Base-by-base conservation (phyloP, 805 yeast species). In the Debaryomyces maramus region DNA sequence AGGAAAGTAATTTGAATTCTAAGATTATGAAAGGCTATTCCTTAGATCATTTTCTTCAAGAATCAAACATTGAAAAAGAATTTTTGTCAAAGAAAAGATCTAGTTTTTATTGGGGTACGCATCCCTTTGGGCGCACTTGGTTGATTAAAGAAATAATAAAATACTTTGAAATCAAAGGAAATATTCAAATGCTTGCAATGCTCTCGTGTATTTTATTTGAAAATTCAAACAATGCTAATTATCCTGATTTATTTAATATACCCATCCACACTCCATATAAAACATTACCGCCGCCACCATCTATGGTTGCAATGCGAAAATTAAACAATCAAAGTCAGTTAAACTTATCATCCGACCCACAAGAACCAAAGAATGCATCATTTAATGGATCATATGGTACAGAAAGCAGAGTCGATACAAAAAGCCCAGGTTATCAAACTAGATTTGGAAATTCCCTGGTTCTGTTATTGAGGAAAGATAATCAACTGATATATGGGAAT, bases 141-240 rank as follows among this genome's bases (percentile, higher is more conserved):
- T 64, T 88, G 16, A 70, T 88, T 0, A 71, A 71, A 18, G 77
- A 79, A 43, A 66, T 88, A 28, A 69, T 90, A 53, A 54, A 58
- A 1, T 82, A 83, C 50, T 88, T 82, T 55, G 93, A 83, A 50
- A 62, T 52, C 23, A 54, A 70, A 30, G 80, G 82, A 1, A 84
- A 91, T 52, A 62, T 88, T 19, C 97, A 91, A 58, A 88, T 91
- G 96, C 65, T 90, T 17, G 96, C 95, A 1, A 85, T 87, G 88
- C 61, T 89, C 48, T 78, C 91, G 3, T 87, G 96, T 61, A 72
- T 88, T 4, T 61, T 86, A 41, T 72, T 67, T 52, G 85, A 71
- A 52, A 74, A 71, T 49, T 32, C 51, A 10, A 39, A 35, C 18
- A 58, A 55, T 34, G 19, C 52, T 10, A 42, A 39, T 14, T 48